Percentiles rank a stretch among this genome's conserved stretches.
These are phyloP conservation scores for Blastobotrys aristatus DNA, from an alignment of 1,139 yeast species.

Conservation along the genomic window DNA sequence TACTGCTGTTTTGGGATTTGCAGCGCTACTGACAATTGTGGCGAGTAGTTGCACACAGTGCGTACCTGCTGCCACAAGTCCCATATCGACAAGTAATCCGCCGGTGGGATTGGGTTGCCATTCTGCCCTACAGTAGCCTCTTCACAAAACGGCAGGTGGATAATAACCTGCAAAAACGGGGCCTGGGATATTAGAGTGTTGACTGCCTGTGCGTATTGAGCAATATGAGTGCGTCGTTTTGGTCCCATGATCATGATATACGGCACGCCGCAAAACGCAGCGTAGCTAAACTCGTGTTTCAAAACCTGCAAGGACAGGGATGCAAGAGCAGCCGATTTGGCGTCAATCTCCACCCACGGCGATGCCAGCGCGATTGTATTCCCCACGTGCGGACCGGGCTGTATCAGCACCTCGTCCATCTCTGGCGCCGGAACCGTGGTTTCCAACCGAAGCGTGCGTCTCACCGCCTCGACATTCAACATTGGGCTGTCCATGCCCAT, in stretches of 20 bases:
- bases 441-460: slow-evolving; percentile 1
- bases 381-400: slow-evolving; percentile 37
- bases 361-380: slow-evolving; percentile 50
- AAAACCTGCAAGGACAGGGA: slow-evolving; percentile 52
- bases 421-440: slow-evolving; percentile 21
- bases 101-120: slow-evolving; percentile 37
- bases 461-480: slow-evolving; percentile 6
- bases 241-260: slow-evolving; percentile 58
- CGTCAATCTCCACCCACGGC: slow-evolving; percentile 61
- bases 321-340: slow-evolving; percentile 44
- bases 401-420: slow-evolving; percentile 31
- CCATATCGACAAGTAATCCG: slow-evolving; percentile 58
- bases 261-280: slow-evolving; percentile 49
- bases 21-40: slow-evolving; percentile 49
- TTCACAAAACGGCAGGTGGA: slow-evolving; percentile 43
- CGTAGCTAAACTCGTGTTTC: slow-evolving; percentile 52
- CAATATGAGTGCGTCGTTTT: slow-evolving; percentile 47
- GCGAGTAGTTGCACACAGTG: slow-evolving; percentile 47
- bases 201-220: slow-evolving; percentile 45
- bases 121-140: slow-evolving; percentile 24
- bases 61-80: slow-evolving; percentile 65
- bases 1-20: slow-evolving; percentile 46
- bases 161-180: slow-evolving; percentile 32
- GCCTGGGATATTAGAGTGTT: slow-evolving; percentile 29
- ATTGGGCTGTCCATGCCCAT: slow-evolving; percentile 10